Conservation (phyloP, 306 rosid species). For the Sindora glabra region DNA sequence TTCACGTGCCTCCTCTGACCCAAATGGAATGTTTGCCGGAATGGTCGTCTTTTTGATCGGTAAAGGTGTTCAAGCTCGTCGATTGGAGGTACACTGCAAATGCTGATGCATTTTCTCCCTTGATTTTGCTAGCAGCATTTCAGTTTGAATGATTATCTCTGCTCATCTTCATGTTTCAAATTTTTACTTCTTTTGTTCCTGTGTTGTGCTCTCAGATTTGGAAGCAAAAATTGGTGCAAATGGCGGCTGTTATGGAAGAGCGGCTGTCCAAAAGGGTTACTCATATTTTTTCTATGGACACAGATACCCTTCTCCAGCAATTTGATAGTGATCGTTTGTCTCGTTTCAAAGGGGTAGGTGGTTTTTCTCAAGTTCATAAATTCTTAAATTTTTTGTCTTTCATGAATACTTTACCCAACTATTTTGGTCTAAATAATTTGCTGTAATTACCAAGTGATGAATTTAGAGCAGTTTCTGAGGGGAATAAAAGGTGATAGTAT, state of each 20-base stretch:
- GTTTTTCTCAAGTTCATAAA: neutral
- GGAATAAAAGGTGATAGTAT: neutral
- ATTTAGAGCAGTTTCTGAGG: neutral
- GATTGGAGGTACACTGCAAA: slow-evolving; percentile 47
- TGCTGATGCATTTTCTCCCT: neutral
- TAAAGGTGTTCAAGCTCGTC: slow-evolving; percentile 68
- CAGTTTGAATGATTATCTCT: neutral
- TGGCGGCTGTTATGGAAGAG: neutral
- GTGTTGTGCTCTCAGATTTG: slow-evolving; percentile 22
- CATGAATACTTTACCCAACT: no score
- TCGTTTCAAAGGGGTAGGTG: slow-evolving; percentile 64
- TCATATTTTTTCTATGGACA: neutral
- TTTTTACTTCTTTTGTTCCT: neutral
- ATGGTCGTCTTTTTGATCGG: slow-evolving; percentile 52
- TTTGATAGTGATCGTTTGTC: slow-evolving; percentile 42
- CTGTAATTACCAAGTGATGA: neutral
- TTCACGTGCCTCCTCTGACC: slow-evolving; percentile 20
- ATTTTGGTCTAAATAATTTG: no score
- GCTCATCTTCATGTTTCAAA: neutral
- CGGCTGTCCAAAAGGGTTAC: no score
- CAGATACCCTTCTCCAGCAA: slow-evolving; percentile 41
- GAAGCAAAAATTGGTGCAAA: neutral
- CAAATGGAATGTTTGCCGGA: slow-evolving; percentile 59
- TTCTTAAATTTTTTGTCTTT: no score
- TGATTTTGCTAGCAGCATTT: neutral